A percentile compares a stretch with the other conserved stretches of the same genome.
phyloP scores from a whole-genome alignment of 176 grass and related monocot species.

The Eremochloa ophiuroides region DNA sequence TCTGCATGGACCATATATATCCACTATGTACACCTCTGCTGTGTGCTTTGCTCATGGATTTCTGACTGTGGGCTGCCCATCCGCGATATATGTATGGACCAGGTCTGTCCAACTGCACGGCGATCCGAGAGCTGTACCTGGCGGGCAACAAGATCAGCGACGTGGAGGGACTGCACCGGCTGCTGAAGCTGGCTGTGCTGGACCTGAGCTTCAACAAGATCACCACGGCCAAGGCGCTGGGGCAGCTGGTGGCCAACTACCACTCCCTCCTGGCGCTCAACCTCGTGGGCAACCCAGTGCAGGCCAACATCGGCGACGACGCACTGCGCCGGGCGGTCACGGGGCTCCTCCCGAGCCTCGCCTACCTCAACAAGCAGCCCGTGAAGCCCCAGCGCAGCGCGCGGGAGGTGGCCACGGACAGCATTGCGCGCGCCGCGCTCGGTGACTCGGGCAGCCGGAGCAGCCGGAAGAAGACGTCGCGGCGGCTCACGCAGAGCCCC shows the following conservation, averaged over 20 bases:
- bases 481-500: slow-evolving; percentile 39
- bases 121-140: slow-evolving; percentile 82
- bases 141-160: slow-evolving; percentile 88
- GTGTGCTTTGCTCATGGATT: neutral
- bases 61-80: too few relatives aligned
- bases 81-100: neutral
- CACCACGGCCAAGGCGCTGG: slow-evolving; percentile 79
- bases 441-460: slow-evolving; percentile 20
- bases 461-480: slow-evolving; percentile 31
- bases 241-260: slow-evolving; percentile 98
- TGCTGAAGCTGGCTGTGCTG: slow-evolving; percentile 85
- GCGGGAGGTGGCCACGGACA: slow-evolving; percentile 58
- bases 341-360: slow-evolving; percentile 64
- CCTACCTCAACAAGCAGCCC: slow-evolving; percentile 90
- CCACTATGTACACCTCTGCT: neutral
- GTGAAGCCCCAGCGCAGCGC: slow-evolving; percentile 63
- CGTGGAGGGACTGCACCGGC: slow-evolving; percentile 91
- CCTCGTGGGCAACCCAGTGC: slow-evolving; percentile 85
- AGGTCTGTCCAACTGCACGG: slow-evolving; percentile 85
- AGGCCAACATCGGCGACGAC: slow-evolving; percentile 90
- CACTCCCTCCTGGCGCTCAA: slow-evolving; percentile 89
- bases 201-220: slow-evolving; percentile 98
- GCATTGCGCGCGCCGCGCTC: slow-evolving; percentile 77
- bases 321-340: slow-evolving; percentile 65
- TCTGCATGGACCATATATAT: neutral